Evolutionary conservation across 768 basidiomycete genomes (phyloP).

Genomic region (Pleurotus djamor): DNA sequence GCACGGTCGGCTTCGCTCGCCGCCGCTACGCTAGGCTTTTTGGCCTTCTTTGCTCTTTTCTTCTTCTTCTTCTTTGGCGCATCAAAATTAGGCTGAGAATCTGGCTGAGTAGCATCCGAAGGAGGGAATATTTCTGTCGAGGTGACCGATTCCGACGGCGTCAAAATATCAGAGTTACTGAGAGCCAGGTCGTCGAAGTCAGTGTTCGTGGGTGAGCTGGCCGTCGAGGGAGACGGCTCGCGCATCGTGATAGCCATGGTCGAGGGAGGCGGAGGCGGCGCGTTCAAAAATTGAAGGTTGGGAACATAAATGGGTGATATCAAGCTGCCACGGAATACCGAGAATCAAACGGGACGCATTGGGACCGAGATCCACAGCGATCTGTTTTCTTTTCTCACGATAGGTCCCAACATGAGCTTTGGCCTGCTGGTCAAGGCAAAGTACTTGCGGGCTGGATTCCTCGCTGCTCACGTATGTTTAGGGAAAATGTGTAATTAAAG

Average conservation of each 20-base stretch:
- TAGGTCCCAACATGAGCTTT: no score
- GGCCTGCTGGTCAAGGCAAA: no score
- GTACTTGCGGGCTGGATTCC: no score
- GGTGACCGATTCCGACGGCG: slow-evolving; percentile 16
- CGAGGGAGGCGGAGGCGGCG: neutral
- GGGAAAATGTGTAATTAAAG: no score
- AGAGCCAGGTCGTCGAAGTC: slow-evolving; percentile 10
- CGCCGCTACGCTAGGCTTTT: slow-evolving; percentile 36
- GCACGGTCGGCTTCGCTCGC: slow-evolving; percentile 29
- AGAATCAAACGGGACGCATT: neutral
- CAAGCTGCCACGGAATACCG: neutral
- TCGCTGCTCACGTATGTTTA: no score
- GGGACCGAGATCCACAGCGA: neutral
- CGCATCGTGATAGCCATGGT: neutral
- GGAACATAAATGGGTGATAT: neutral
- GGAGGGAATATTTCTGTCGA: slow-evolving; percentile 31
- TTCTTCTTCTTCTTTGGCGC: slow-evolving; percentile 69
- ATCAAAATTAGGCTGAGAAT: slow-evolving; percentile 16
- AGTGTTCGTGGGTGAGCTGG: neutral
- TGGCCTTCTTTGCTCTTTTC: slow-evolving; percentile 56
- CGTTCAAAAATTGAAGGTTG: neutral
- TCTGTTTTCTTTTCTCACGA: neutral
- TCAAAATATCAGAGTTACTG: slow-evolving; percentile 7
- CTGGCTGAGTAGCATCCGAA: slow-evolving; percentile 20
- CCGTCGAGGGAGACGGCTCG: neutral